A percentile compares a stretch with the other conserved stretches of the same genome.
phyloP scores from a whole-genome alignment of 1,139 yeast species.

The Debaryomyces robertsiae region DNA sequence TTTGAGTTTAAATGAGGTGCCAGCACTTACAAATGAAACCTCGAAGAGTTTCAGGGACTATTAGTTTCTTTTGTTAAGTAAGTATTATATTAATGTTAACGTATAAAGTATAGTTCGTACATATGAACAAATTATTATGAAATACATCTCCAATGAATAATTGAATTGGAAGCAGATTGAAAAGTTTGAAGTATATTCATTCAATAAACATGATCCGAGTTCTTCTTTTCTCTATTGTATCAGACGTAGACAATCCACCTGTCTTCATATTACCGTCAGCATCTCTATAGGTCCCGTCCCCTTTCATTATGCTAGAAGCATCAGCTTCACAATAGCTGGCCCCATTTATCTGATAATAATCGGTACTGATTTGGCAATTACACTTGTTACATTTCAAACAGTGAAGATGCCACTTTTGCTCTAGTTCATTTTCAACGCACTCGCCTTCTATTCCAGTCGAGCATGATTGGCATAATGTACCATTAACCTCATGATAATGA shows the following conservation, averaged over 20 bases:
- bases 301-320: slow-evolving; percentile 33
- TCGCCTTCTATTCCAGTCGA: slow-evolving; percentile 82
- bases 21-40: background rate
- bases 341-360: slow-evolving; percentile 58
- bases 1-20: slow-evolving; percentile 8
- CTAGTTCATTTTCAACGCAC: slow-evolving; percentile 76
- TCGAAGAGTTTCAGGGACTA: slow-evolving; percentile 7
- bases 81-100: background rate
- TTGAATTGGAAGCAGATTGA: background rate
- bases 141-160: slow-evolving; percentile 2
- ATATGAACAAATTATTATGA: background rate
- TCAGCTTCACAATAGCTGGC: slow-evolving; percentile 54
- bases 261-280: slow-evolving; percentile 23
- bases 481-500: slow-evolving; percentile 80
- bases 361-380: slow-evolving; percentile 46
- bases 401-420: slow-evolving; percentile 64
- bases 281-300: slow-evolving; percentile 25
- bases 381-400: slow-evolving; percentile 66
- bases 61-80: slow-evolving; percentile 5
- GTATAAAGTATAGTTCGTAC: background rate
- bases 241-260: slow-evolving; percentile 31
- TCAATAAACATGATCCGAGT: slow-evolving; percentile 45
- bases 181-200: slow-evolving; percentile 12
- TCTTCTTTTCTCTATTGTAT: slow-evolving; percentile 48
- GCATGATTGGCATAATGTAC: slow-evolving; percentile 74